phyloP scores from a whole-genome alignment of 1,284 basidiomycete species.

The Rhodotorula sp. region DNA sequence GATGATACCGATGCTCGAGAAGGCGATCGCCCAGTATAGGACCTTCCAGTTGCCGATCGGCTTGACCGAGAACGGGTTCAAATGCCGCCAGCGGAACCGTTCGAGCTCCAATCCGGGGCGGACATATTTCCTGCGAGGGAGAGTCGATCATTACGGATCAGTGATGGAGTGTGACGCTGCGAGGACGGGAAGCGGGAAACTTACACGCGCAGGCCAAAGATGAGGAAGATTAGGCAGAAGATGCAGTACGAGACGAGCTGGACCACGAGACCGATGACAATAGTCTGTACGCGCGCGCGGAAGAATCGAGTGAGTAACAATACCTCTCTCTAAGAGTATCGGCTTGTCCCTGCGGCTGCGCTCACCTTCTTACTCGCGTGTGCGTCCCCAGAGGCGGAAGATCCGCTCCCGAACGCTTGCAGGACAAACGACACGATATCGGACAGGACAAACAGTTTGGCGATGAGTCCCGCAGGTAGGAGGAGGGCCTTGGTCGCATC shows the following conservation, averaged over 20 bases:
- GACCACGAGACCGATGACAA: background rate
- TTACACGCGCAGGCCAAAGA: constrained; percentile 1
- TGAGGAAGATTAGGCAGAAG: background rate
- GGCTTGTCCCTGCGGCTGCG: no score
- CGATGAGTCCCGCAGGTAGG: background rate
- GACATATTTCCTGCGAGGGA: background rate
- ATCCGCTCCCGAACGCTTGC: background rate
- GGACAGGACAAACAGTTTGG: background rate
- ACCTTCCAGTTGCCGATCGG: background rate
- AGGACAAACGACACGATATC: background rate
- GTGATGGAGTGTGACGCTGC: background rate
- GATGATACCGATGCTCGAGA: background rate
- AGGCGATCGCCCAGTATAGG: background rate
- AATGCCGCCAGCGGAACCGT: background rate
- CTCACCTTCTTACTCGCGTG: background rate
- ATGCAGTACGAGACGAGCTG: background rate
- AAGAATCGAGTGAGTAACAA: background rate
- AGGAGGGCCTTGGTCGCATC: background rate
- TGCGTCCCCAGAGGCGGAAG: background rate
- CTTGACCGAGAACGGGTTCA: background rate
- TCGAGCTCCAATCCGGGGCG: background rate
- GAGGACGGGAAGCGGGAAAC: background rate
- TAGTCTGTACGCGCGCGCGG: background rate
- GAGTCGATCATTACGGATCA: background rate
- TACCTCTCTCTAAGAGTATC: no score